Evolutionary conservation across 495 filamentous ascomycete species (phyloP).

Genomic region (Corynascus novoguineensis): DNA sequence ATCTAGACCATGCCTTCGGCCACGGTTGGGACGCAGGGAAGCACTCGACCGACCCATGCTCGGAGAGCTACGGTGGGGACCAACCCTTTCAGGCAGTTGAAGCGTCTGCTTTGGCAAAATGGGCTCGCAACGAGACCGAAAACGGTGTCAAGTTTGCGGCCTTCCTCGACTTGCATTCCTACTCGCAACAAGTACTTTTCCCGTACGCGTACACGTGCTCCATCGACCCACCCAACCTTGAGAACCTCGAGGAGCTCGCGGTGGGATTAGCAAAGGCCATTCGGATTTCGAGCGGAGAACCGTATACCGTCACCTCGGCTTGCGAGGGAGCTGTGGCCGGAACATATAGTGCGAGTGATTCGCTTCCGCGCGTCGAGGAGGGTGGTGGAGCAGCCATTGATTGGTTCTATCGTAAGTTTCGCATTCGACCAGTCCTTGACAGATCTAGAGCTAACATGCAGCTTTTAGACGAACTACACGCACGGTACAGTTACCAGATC

Average conservation of each 20-base stretch:
- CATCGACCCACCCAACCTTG: constrained; percentile 70
- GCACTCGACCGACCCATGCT: constrained; percentile 73
- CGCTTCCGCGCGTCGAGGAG: constrained; percentile 49
- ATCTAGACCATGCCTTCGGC: constrained; percentile 80
- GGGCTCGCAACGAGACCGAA: constrained; percentile 79
- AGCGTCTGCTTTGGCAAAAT: constrained; percentile 67
- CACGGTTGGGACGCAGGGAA: constrained; percentile 75
- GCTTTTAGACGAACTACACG: constrained; percentile 56
- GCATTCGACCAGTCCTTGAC: neutral
- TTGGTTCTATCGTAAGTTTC: constrained; percentile 74
- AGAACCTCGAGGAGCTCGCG: constrained; percentile 86
- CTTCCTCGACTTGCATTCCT: constrained; percentile 88
- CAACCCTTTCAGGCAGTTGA: constrained; percentile 80
- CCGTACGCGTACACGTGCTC: constrained; percentile 85
- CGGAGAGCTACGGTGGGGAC: constrained; percentile 83
- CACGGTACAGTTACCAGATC: constrained; percentile 87
- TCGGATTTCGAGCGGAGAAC: constrained; percentile 63
- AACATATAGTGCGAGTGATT: constrained; percentile 27
- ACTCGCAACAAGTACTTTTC: constrained; percentile 91
- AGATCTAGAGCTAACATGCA: neutral
- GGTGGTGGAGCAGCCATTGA: constrained; percentile 85
- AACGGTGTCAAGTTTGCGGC: constrained; percentile 69
- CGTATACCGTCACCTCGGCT: constrained; percentile 76
- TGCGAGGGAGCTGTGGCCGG: constrained; percentile 70
- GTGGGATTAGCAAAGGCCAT: constrained; percentile 89